These are phyloP conservation scores for Leucosporidium scottii DNA, from an alignment of 768 basidiomycete genomes.

Conservation along the genomic window DNA sequence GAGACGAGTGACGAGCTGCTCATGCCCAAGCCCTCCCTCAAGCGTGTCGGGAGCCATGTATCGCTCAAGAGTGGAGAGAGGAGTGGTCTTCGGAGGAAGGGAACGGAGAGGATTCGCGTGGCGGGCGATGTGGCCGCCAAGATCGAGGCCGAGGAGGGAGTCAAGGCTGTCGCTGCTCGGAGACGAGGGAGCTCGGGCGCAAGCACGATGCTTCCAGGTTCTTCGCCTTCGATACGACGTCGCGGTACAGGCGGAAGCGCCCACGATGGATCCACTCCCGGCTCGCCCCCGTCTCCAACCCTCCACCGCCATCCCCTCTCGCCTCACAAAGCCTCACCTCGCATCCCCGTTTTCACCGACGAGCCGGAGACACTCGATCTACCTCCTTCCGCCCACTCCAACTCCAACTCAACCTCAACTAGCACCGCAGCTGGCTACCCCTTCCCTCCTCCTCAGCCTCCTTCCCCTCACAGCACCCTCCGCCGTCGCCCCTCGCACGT, in stretches of 20 bases:
- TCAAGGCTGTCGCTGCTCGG: neutral
- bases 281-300: constrained; percentile 13
- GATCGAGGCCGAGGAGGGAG: constrained; percentile 7
- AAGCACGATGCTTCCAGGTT: neutral
- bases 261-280: neutral
- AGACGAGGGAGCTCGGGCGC: neutral
- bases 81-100: constrained; percentile 1
- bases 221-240: neutral
- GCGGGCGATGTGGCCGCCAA: constrained; percentile 28
- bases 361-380: neutral
- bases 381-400: neutral
- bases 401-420: neutral
- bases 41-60: neutral
- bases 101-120: constrained; percentile 27
- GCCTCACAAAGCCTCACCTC: constrained; percentile 1
- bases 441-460: constrained; percentile 40
- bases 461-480: constrained; percentile 32
- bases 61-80: neutral
- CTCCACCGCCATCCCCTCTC: constrained; percentile 12
- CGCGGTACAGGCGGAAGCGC: constrained; percentile 10
- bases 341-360: constrained; percentile 12
- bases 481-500: constrained; percentile 32
- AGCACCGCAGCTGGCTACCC: constrained; percentile 9
- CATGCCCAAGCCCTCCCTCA: neutral
- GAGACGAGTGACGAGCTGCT: no score